Evolutionary conservation across 305 asterid species (phyloP).

Genomic region (Lippia alba): DNA sequence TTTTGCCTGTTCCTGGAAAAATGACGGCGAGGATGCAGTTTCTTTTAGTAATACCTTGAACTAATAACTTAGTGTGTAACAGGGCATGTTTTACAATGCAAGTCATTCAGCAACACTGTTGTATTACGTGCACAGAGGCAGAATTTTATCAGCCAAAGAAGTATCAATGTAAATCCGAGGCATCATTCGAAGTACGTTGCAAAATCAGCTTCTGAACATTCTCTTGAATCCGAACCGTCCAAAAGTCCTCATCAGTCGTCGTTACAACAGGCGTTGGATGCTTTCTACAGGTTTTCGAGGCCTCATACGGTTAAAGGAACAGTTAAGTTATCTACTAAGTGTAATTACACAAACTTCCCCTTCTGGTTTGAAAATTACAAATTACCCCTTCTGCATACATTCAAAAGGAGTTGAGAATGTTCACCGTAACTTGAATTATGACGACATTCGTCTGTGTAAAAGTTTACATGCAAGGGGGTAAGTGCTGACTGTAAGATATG

Average conservation of each 20-base stretch:
- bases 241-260: slow-evolving; percentile 54
- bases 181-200: slow-evolving; percentile 38
- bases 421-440: neutral
- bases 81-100: slow-evolving; percentile 49
- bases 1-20: no score
- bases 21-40: no score
- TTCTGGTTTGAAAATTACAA: neutral
- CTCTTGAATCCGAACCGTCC: slow-evolving; percentile 68
- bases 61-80: slow-evolving; percentile 44
- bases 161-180: slow-evolving; percentile 38
- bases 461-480: no score
- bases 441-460: neutral
- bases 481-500: no score
- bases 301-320: slow-evolving; percentile 99
- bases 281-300: slow-evolving; percentile 93
- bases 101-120: slow-evolving; percentile 47
- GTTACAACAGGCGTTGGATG: slow-evolving; percentile 60
- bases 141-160: slow-evolving; percentile 38
- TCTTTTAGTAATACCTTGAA: slow-evolving; percentile 23
- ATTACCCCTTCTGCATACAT: no score
- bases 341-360: neutral
- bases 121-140: slow-evolving; percentile 42
- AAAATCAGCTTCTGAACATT: slow-evolving; percentile 65
- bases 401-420: no score
- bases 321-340: slow-evolving; percentile 54